These are phyloP conservation scores for Suhomyces terraborum DNA, from an alignment of 1,139 yeast species.

Conservation along the genomic window DNA sequence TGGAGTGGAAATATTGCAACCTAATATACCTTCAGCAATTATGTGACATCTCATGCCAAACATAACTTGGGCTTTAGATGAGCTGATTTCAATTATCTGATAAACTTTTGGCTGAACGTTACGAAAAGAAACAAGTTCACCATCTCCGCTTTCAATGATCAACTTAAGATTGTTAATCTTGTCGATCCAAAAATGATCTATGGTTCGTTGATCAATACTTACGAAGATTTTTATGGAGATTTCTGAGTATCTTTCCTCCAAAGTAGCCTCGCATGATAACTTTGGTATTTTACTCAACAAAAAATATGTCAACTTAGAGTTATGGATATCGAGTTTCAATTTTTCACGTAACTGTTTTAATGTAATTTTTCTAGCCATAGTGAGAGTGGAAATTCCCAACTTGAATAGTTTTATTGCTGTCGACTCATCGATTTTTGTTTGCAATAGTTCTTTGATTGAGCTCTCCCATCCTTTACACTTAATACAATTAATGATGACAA, in stretches of 20 bases:
- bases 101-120: neutral
- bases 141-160: neutral
- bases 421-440: neutral
- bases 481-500: neutral
- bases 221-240: neutral
- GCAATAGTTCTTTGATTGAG: neutral
- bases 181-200: neutral
- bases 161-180: neutral
- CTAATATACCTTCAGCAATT: neutral
- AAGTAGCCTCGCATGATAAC: neutral
- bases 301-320: neutral
- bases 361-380: neutral
- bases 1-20: neutral
- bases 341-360: neutral
- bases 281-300: neutral
- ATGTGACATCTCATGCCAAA: neutral
- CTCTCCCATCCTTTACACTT: slow-evolving; percentile 1
- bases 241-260: neutral
- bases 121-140: neutral
- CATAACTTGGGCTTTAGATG: neutral
- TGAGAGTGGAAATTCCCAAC: neutral
- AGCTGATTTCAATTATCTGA: neutral
- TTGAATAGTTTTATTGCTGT: no score
- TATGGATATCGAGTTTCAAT: neutral
- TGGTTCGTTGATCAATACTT: neutral